phyloP scores from a whole-genome alignment of 495 filamentous ascomycete genomes.

The Lasiosphaeriaceae sp. region DNA sequence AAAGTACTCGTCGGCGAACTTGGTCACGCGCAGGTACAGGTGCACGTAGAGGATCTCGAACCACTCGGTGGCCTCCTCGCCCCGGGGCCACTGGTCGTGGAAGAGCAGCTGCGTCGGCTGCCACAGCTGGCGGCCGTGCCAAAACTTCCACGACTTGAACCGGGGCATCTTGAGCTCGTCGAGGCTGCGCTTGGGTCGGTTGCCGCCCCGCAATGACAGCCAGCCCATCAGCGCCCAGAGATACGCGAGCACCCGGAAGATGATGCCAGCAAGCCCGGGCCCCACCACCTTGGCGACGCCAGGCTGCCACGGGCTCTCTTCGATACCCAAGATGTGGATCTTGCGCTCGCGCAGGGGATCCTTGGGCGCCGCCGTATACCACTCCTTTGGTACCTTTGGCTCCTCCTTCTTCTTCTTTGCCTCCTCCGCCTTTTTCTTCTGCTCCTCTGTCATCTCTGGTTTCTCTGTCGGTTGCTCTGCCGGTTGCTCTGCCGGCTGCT shows the following conservation, averaged over 20 bases:
- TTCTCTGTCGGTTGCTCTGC: no score
- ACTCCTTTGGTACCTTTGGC: neutral
- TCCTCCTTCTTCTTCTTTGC: no score
- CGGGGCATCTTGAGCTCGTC: neutral
- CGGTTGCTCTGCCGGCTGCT: no score
- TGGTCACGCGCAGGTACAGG: constrained; percentile 6
- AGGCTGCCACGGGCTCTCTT: constrained; percentile 6
- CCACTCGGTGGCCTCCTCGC: constrained; percentile 13
- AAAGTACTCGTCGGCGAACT: constrained; percentile 13
- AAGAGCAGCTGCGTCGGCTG: constrained; percentile 16
- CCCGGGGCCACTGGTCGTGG: neutral
- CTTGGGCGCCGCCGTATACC: neutral
- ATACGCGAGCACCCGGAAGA: neutral
- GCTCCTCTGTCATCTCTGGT: no score
- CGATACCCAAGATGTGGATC: constrained; percentile 5
- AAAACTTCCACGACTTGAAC: neutral
- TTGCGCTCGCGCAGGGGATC: neutral
- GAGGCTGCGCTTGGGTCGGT: neutral
- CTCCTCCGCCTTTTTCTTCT: no score
- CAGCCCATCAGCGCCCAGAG: no score
- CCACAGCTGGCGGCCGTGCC: constrained; percentile 3
- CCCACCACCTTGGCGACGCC: no score
- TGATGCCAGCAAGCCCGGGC: no score
- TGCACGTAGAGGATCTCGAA: constrained; percentile 16
- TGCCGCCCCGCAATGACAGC: no score